Base-by-base conservation (phyloP, 2,329 filamentous ascomycete genomes). In the Mollisiaceae sp. region DNA sequence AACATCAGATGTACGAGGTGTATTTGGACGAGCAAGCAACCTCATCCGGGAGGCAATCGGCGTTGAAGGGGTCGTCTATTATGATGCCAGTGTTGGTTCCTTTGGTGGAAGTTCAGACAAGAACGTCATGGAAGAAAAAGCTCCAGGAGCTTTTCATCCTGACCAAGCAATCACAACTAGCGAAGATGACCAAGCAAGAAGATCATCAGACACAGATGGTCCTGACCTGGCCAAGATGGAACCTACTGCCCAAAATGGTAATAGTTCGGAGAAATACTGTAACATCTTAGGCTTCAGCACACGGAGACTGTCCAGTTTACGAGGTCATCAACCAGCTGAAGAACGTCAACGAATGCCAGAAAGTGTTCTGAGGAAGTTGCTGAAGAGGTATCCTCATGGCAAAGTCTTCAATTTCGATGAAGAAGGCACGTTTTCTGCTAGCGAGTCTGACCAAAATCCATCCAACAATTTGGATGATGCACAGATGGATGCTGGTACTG, bases 11-110 rank as follows among this genome's bases (percentile, higher is more conserved):
- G 52, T 75, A 22, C 73, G 69, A 62, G 57, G 64, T 9, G 69
- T 73, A 2, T 75, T 76, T 59, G 66, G 69, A 32, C 62, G 74
- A 61, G 72, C 74, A 35, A 72, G 70, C 56, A 75, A 75, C 57
- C 68, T 76, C 15, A 75, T 76, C 32, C 67, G 75, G 50, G 75
- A 76, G 64, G 71, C 74, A 32, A 73, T 73, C n/a, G 69, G 69
- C 6, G 70, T 76, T 45, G 69, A 75, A 47, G 75, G 75, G 4
- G 69, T 71, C 11, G 63, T 75, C 18, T 76, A 75, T 47, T 71
- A 70, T 32, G 74, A 76, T 69, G 73, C 73, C 4, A 74, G 71
- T 50, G 67, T 75, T 39, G 71, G 72, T 2, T 71, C 72, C 1
- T 74, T 75, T 61, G 72, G 72, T 35, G 71, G 69, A 5, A 71